phyloP scores from a whole-genome alignment of 305 asterid genomes.

The Solanum aculeatissimum region DNA sequence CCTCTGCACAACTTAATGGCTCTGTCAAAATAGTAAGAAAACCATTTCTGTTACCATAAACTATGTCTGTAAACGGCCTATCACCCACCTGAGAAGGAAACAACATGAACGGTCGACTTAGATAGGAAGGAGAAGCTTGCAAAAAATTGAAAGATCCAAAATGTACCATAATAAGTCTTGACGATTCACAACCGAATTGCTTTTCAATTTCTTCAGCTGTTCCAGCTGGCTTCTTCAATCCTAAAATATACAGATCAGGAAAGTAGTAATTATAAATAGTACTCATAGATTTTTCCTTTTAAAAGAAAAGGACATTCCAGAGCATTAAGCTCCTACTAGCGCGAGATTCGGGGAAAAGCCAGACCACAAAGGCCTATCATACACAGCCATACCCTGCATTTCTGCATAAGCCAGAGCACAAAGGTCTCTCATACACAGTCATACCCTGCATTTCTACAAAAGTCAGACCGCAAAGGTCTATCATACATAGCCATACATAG shows the following conservation, averaged over 20 bases:
- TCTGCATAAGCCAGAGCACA: not conserved
- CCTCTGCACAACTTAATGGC: slow-evolving; percentile 71
- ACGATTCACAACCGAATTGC: slow-evolving; percentile 74
- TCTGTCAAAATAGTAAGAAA: slow-evolving; percentile 78
- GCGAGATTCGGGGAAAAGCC: not conserved
- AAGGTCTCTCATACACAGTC: not conserved
- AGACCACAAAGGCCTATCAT: not conserved
- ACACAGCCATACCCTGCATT: not conserved
- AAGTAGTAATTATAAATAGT: slow-evolving; percentile 4
- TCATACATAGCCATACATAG: not conserved
- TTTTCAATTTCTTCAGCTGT: slow-evolving; percentile 82
- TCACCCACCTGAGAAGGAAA: slow-evolving; percentile 74
- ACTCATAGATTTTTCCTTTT: not conserved
- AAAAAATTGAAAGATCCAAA: not conserved
- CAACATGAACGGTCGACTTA: not conserved
- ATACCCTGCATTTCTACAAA: not conserved
- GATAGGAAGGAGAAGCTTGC: not conserved
- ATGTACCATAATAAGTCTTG: slow-evolving; percentile 70
- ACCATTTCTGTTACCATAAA: slow-evolving; percentile 80
- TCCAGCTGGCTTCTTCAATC: slow-evolving; percentile 86
- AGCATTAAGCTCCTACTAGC: not conserved
- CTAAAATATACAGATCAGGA: slow-evolving; percentile 23
- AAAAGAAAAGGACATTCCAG: not conserved
- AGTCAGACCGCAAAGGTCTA: too few species aligned
- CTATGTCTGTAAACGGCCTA: slow-evolving; percentile 89